Conservation (phyloP, 2,329 filamentous ascomycete genomes). For the Aspergillus spinulosporus region DNA sequence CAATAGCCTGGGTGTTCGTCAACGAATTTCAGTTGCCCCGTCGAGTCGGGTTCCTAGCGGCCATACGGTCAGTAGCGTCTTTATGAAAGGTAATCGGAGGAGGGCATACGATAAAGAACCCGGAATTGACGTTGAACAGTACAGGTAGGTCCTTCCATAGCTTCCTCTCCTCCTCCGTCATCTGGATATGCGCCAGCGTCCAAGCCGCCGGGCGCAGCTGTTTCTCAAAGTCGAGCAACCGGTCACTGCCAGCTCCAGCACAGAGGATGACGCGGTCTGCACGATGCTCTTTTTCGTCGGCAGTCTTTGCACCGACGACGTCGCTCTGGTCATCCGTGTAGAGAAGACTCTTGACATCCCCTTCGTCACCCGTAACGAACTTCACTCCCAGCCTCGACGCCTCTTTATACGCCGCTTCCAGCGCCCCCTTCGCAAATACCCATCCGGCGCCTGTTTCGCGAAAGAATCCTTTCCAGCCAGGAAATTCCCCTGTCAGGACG, state of each 20-base stretch:
- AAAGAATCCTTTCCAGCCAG: slow-evolving; percentile 54
- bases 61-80: not conserved
- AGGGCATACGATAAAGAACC: slow-evolving; percentile 47
- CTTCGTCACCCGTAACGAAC: not conserved
- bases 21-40: slow-evolving; percentile 41
- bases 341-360: not conserved
- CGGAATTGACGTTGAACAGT: slow-evolving; percentile 50
- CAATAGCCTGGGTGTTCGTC: slow-evolving; percentile 61
- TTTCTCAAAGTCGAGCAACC: slow-evolving; percentile 52
- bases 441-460: slow-evolving; percentile 49
- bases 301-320: slow-evolving; percentile 27
- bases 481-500: slow-evolving; percentile 52
- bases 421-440: slow-evolving; percentile 54
- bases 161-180: slow-evolving; percentile 48
- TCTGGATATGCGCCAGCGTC: slow-evolving; percentile 55
- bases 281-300: slow-evolving; percentile 42
- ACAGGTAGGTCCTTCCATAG: slow-evolving; percentile 53
- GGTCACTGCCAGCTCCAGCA: slow-evolving; percentile 52
- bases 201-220: slow-evolving; percentile 57
- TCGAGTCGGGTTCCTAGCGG: slow-evolving; percentile 42
- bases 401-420: slow-evolving; percentile 32
- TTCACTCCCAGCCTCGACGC: not conserved
- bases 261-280: slow-evolving; percentile 52
- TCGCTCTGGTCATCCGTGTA: not conserved
- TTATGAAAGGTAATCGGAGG: not conserved